phyloP scores from a whole-genome alignment of 2,329 filamentous ascomycete genomes.

The Coccinonectria pachysandricola region DNA sequence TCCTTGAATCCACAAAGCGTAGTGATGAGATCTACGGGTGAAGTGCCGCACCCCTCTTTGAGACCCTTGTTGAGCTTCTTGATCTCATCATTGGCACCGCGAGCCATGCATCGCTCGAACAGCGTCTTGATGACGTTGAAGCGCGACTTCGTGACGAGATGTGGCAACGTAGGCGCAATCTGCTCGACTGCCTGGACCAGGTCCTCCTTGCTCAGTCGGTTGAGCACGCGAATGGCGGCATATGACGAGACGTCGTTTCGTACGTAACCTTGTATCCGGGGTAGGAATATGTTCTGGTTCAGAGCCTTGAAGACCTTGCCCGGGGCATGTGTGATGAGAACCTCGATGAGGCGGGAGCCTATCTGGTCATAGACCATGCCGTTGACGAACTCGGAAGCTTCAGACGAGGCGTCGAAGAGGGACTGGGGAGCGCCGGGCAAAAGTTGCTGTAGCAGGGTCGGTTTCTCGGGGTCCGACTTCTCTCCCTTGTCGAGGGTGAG shows the following conservation, averaged over 20 bases:
- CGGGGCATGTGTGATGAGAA: slow-evolving; percentile 67
- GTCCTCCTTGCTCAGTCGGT: slow-evolving; percentile 78
- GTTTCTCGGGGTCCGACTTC: slow-evolving; percentile 21
- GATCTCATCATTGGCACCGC: slow-evolving; percentile 47
- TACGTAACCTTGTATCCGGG: slow-evolving; percentile 67
- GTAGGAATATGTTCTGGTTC: slow-evolving; percentile 69
- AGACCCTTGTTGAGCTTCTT: slow-evolving; percentile 37
- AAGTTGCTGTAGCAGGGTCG: slow-evolving; percentile 61
- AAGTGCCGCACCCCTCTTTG: slow-evolving; percentile 35
- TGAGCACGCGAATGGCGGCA: slow-evolving; percentile 71
- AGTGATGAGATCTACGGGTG: slow-evolving; percentile 37
- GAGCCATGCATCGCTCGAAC: slow-evolving; percentile 70
- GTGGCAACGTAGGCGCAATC: slow-evolving; percentile 62
- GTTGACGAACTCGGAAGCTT: slow-evolving; percentile 68
- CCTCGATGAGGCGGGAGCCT: slow-evolving; percentile 82
- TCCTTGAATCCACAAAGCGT: slow-evolving; percentile 38
- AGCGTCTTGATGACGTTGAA: slow-evolving; percentile 72
- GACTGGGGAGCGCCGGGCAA: slow-evolving; percentile 65
- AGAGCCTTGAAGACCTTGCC: slow-evolving; percentile 87
- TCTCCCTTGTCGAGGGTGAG: slow-evolving; percentile 58
- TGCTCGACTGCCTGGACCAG: slow-evolving; percentile 61
- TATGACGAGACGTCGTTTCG: slow-evolving; percentile 88
- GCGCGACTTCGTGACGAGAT: slow-evolving; percentile 63
- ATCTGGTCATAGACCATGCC: slow-evolving; percentile 82
- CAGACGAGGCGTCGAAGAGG: slow-evolving; percentile 61